Percentiles rank a stretch among this genome's conserved stretches.
These are phyloP conservation scores for Pinus tabuliformis DNA, from an alignment of 75 land plant genomes.

Conservation along the genomic window DNA sequence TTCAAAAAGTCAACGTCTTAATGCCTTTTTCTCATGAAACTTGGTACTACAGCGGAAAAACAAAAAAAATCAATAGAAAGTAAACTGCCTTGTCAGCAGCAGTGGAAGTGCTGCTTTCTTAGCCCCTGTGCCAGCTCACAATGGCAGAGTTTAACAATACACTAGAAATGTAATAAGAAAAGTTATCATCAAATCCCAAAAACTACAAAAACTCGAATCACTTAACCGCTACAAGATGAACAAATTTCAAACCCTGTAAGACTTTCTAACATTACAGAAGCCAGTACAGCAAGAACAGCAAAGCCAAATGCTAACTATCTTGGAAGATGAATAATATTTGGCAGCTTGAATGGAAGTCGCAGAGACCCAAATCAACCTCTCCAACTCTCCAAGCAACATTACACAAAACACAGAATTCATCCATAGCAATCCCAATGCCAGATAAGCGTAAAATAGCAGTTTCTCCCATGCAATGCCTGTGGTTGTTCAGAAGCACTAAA, in stretches of 20 bases:
- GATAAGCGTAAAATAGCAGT: not conserved
- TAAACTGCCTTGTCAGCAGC: not conserved
- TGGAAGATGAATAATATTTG: not conserved
- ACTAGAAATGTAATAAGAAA: not conserved
- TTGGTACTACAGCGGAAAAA: not conserved
- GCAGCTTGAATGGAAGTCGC: not conserved
- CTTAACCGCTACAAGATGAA: not conserved
- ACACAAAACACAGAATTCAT: not conserved
- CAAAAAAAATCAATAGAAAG: not conserved
- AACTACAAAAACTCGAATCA: not conserved
- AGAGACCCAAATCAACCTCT: not conserved
- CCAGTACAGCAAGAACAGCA: not conserved
- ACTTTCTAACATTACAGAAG: not conserved
- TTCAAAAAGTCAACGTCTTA: not conserved
- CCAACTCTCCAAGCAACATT: constrained; percentile 1
- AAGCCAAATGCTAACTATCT: not conserved
- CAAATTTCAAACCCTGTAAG: not conserved
- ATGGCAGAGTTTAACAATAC: not conserved
- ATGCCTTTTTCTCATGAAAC: not conserved
- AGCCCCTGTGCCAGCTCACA: not conserved
- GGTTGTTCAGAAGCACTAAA: not conserved
- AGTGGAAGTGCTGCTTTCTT: not conserved
- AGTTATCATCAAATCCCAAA: not conserved
- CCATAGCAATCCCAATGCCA: not conserved
- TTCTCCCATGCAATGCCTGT: not conserved